Evolutionary conservation across 176 grass and related monocot genomes (phyloP).

Genomic region (Lolium rigidum): DNA sequence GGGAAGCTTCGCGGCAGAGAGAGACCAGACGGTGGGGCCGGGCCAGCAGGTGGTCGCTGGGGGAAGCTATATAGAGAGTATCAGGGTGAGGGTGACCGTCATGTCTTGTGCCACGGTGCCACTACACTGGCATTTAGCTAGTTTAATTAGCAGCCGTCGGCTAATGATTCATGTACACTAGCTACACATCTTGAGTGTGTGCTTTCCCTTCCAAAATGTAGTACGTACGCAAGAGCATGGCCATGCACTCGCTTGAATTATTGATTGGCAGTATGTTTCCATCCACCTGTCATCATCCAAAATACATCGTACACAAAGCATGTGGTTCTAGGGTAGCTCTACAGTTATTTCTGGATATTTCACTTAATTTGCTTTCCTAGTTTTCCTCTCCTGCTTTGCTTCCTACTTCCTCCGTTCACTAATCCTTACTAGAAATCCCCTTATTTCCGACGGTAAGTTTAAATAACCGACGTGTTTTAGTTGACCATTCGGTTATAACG

Average conservation of each 20-base stretch:
- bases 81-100: background rate
- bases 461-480: too few relatives aligned
- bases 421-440: too few relatives aligned
- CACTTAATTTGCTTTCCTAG: too few relatives aligned
- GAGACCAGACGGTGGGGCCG: background rate
- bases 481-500: too few relatives aligned
- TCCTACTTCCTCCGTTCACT: too few relatives aligned
- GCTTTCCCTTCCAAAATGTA: too few relatives aligned
- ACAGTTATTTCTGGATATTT: too few relatives aligned
- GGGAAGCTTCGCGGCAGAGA: conserved; percentile 12
- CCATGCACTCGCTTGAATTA: background rate
- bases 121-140: background rate
- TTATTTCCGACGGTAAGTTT: too few relatives aligned
- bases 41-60: background rate
- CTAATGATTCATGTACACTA: background rate
- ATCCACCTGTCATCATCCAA: too few relatives aligned
- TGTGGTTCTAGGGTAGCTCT: too few relatives aligned
- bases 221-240: background rate
- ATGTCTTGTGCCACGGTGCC: background rate
- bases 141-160: conserved; percentile 17
- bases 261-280: background rate
- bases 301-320: too few relatives aligned
- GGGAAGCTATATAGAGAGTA: background rate
- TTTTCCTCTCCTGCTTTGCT: too few relatives aligned
- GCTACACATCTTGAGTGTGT: background rate